Conservation (phyloP, 2,329 filamentous ascomycete genomes). For the Aspergillus fumigatiaffinis region DNA sequence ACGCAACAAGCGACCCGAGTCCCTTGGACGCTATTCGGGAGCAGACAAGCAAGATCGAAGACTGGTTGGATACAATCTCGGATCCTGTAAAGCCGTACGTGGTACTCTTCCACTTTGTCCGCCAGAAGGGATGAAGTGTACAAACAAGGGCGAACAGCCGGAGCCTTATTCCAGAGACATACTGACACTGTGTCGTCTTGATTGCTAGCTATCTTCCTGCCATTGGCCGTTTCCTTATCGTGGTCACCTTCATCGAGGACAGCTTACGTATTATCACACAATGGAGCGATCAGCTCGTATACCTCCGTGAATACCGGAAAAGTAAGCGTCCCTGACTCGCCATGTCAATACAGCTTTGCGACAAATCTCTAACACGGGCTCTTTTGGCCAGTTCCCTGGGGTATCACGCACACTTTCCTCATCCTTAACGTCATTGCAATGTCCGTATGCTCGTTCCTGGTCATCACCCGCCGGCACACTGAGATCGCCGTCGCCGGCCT, state of each 20-base stretch:
- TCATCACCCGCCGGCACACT: constrained; percentile 88
- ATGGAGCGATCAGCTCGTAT: constrained; percentile 92
- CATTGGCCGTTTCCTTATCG: constrained; percentile 94
- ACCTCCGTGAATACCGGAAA: constrained; percentile 85
- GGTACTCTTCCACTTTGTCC: not conserved
- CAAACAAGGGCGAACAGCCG: constrained; percentile 12
- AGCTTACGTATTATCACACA: constrained; percentile 93
- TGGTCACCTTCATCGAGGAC: constrained; percentile 97
- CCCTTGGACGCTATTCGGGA: constrained; percentile 84
- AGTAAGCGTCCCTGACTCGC: constrained; percentile 58
- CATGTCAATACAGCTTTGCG: not conserved
- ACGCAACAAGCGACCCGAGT: constrained; percentile 65
- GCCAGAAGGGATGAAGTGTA: not conserved
- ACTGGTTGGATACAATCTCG: constrained; percentile 78
- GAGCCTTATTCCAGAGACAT: not conserved
- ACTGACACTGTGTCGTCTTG: constrained; percentile 29
- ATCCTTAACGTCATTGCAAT: constrained; percentile 87
- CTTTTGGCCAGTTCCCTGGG: constrained; percentile 67
- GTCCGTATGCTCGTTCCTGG: constrained; percentile 73
- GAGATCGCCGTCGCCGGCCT: constrained; percentile 90
- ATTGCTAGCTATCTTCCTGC: constrained; percentile 76
- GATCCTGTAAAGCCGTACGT: constrained; percentile 94
- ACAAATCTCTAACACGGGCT: constrained; percentile 12
- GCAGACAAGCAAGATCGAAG: constrained; percentile 98
- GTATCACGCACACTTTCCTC: constrained; percentile 89